These are phyloP conservation scores for Coelastrella sp. DNA, from an alignment of 139 green algal genomes.

Conservation along the genomic window DNA sequence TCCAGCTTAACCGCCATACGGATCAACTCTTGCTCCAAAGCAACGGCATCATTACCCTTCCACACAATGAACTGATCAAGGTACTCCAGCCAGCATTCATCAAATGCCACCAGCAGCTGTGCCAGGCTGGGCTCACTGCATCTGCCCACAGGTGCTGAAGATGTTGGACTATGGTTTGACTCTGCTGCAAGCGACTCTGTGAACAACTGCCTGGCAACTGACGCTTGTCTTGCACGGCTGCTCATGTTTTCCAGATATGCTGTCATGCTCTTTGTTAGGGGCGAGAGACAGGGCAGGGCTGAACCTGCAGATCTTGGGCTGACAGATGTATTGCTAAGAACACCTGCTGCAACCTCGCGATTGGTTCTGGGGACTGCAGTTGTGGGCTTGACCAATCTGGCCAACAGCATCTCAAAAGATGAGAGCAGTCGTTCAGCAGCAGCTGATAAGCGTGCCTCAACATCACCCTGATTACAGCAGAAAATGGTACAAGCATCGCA, in stretches of 20 bases:
- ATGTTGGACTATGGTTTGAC: neutral
- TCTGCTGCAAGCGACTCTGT: neutral
- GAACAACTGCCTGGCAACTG: constrained; percentile 31
- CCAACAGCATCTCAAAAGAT: constrained; percentile 79
- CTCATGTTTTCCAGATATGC: too few species aligned
- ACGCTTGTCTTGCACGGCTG: neutral
- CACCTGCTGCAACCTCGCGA: neutral
- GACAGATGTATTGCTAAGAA: neutral
- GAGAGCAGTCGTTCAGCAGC: constrained; percentile 67
- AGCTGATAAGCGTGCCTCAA: constrained; percentile 68
- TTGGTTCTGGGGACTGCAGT: neutral
- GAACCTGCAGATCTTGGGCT: neutral
- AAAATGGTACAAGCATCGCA: too few species aligned
- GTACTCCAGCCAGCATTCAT: constrained; percentile 88
- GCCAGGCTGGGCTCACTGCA: constrained; percentile 16
- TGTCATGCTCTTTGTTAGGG: constrained; percentile 38
- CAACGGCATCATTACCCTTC: constrained; percentile 88
- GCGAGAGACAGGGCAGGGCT: constrained; percentile 16
- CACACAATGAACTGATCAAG: constrained; percentile 93
- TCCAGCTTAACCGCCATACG: constrained; percentile 60
- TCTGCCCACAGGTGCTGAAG: neutral
- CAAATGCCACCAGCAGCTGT: constrained; percentile 73
- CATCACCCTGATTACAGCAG: constrained; percentile 49
- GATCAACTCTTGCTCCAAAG: constrained; percentile 82
- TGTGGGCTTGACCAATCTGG: constrained; percentile 50